Evolutionary conservation across 1,284 basidiomycete species (phyloP), one percentile per base, ranked within the genome.

Genomic region (Ustilago sp.): DNA sequence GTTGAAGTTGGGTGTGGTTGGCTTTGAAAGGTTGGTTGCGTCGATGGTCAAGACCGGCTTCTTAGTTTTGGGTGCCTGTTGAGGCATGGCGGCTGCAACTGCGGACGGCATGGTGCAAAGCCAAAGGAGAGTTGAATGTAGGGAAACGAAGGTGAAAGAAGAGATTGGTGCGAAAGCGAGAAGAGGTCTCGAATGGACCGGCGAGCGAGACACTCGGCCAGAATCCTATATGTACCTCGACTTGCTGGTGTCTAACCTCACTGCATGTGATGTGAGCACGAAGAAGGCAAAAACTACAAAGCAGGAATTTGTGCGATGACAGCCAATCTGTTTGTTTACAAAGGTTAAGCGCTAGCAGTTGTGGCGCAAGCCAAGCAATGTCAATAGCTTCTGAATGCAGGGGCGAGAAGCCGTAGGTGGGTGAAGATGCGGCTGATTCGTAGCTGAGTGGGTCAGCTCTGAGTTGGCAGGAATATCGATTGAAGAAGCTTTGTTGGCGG

Each of bases 41-140:
- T 63, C 47, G 59, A 68, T 60, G 48, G 52, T 61, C 12, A 73
- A 35, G 1, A 47, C 17, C 1, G 70, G 70, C 53, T 58, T 73
- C 9, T 55, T 15, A 36, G 47, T 28, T 7, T 55, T 11, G 45
- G 57, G 31, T 39, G 38, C 39, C 5, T 38, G 47, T 7, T 36
- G 53, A 31, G 67, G 51, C 60, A 59, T 38, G 9, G 36, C 45
- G 17, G 55, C 48, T 39, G 61, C 62, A 0, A 48, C 61, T 68
- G 65, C 58, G 8, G 70, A 63, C 2, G 68, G 41, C 63, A 71
- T 71, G 12, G 9, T 65, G 35, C 6, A 38, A 36, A 17, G 5
- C 17, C 2, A 8, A 36, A n/a, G 19, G 23, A 1, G 54, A 32
- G 31, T 9, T 3, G 32, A 28, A 17, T 52, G 2, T 17, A 39